phyloP scores from a whole-genome alignment of 441 rosid species.

The Eruca vesicaria region DNA sequence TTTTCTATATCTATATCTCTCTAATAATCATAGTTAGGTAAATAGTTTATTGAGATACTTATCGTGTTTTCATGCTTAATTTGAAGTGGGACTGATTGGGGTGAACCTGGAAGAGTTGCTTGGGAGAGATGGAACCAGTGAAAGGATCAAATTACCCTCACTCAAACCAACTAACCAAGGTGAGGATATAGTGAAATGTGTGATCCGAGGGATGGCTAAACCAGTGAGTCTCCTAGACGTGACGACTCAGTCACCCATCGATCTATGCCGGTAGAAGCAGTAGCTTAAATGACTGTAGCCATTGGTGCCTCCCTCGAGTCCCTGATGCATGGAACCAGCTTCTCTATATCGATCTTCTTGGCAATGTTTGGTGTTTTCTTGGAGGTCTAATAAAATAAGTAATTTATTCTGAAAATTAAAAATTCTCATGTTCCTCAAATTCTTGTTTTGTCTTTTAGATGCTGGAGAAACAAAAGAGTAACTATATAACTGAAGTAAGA shows the following conservation, averaged over 20 bases:
- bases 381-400: neutral
- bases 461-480: neutral
- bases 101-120: conserved; percentile 35
- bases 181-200: conserved; percentile 37
- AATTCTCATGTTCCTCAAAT: neutral
- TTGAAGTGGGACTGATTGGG: conserved; percentile 49
- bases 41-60: neutral
- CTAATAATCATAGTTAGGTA: neutral
- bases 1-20: neutral
- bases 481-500: neutral
- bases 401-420: neutral
- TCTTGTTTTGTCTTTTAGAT: neutral
- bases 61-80: neutral
- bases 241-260: conserved; percentile 55
- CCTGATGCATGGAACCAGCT: conserved; percentile 69
- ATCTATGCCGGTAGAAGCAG: conserved; percentile 39
- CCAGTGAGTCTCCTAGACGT: conserved; percentile 50
- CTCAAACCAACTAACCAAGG: conserved; percentile 40
- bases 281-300: conserved; percentile 48
- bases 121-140: conserved; percentile 49
- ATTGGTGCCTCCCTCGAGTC: conserved; percentile 69
- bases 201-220: conserved; percentile 42
- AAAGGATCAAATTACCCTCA: conserved; percentile 39
- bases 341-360: conserved; percentile 39
- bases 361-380: neutral